phyloP scores from a whole-genome alignment of 768 basidiomycete species.

The Pseudohyphozyma bogoriensis region DNA sequence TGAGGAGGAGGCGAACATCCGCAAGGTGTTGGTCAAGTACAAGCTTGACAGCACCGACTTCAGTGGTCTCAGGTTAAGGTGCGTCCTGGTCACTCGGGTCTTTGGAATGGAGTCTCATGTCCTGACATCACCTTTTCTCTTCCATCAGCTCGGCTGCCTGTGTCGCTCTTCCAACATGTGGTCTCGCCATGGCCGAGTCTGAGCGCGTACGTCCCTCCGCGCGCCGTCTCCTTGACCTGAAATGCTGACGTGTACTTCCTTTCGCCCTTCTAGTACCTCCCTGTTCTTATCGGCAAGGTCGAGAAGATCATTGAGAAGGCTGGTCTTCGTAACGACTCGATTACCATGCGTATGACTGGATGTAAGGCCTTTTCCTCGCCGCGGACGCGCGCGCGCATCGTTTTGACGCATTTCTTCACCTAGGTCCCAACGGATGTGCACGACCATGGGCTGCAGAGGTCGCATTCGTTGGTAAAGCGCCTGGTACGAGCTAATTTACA shows the following conservation, averaged over 20 bases:
- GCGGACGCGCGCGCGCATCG: too few relatives aligned
- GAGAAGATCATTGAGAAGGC: slow-evolving; percentile 90
- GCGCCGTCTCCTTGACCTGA: background rate
- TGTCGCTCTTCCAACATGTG: slow-evolving; percentile 73
- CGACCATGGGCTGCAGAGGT: slow-evolving; percentile 69
- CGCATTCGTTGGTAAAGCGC: slow-evolving; percentile 89
- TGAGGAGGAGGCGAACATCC: slow-evolving; percentile 65
- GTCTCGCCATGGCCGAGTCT: slow-evolving; percentile 69
- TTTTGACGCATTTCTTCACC: too few relatives aligned
- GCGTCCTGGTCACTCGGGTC: too few relatives aligned
- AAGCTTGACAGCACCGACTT: slow-evolving; percentile 78
- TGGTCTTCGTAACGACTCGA: slow-evolving; percentile 83
- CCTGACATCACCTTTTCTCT: too few relatives aligned
- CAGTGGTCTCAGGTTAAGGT: slow-evolving; percentile 67
- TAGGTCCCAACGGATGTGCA: slow-evolving; percentile 39
- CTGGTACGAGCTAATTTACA: too few relatives aligned
- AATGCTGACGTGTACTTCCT: background rate
- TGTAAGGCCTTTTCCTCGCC: too few relatives aligned
- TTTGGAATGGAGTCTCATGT: too few relatives aligned
- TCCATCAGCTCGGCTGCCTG: slow-evolving; percentile 89
- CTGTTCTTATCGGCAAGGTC: slow-evolving; percentile 82
- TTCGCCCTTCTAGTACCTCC: slow-evolving; percentile 58
- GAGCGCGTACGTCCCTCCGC: slow-evolving; percentile 47
- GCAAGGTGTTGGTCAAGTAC: slow-evolving; percentile 66
- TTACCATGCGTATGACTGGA: slow-evolving; percentile 98